Conservation (phyloP, 805 yeast genomes). For the Myxozyma nipponensis region DNA sequence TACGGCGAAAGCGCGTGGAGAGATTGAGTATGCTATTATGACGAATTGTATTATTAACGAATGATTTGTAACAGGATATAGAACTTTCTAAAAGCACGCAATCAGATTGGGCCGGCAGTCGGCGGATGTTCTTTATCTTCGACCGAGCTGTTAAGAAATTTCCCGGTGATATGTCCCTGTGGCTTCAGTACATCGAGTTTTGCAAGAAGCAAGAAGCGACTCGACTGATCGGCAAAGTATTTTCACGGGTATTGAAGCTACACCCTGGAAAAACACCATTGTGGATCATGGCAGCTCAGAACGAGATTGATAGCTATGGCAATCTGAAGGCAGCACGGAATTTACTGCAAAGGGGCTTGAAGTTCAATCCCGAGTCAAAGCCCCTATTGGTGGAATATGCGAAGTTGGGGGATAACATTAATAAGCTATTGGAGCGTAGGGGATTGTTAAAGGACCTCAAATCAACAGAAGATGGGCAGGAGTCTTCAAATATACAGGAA, state of each 20-base stretch:
- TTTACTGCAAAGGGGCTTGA: constrained; percentile 75
- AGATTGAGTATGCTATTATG: constrained; percentile 55
- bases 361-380: constrained; percentile 72
- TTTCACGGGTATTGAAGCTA: constrained; percentile 62
- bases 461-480: background rate
- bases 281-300: constrained; percentile 93
- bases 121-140: constrained; percentile 75
- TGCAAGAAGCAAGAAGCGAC: constrained; percentile 37
- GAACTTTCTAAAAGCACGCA: no score
- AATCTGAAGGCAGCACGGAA: constrained; percentile 85
- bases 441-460: background rate
- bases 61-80: no score
- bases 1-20: constrained; percentile 66
- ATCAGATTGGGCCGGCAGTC: constrained; percentile 82
- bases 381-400: constrained; percentile 82
- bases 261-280: constrained; percentile 90
- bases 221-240: constrained; percentile 48
- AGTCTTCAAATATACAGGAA: background rate
- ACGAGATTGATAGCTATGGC: constrained; percentile 84
- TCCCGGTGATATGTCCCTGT: constrained; percentile 70
- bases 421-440: constrained; percentile 38
- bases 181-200: constrained; percentile 72
- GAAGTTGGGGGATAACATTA: constrained; percentile 56
- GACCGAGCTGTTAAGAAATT: constrained; percentile 78
- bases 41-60: constrained; percentile 38